Evolutionary conservation across 2,329 filamentous ascomycete genomes (phyloP).

Genomic region (Diaporthe velutina): DNA sequence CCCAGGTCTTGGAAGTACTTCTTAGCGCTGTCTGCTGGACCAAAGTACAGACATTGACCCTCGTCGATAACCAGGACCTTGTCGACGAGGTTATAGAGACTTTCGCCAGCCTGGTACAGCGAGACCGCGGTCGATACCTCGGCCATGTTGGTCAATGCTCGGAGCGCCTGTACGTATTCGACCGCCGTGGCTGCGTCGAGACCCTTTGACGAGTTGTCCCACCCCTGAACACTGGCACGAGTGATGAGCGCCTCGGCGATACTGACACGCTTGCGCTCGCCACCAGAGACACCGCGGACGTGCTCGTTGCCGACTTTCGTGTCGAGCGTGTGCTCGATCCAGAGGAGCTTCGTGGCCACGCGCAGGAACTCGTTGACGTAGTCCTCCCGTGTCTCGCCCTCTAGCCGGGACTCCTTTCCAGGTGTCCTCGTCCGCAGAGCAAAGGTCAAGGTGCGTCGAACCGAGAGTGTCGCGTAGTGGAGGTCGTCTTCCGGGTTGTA

Average conservation of each 20-base stretch:
- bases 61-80: constrained; percentile 71
- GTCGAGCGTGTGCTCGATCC: constrained; percentile 74
- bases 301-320: constrained; percentile 79
- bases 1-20: constrained; percentile 77
- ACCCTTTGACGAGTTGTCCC: constrained; percentile 81
- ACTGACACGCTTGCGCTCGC: constrained; percentile 77
- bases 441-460: constrained; percentile 84
- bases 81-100: constrained; percentile 60
- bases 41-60: constrained; percentile 73
- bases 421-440: constrained; percentile 79
- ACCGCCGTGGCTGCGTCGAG: constrained; percentile 79
- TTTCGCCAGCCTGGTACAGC: constrained; percentile 74
- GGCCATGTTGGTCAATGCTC: constrained; percentile 75
- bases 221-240: constrained; percentile 70
- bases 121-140: constrained; percentile 74
- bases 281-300: constrained; percentile 75
- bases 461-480: constrained; percentile 81
- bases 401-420: constrained; percentile 63
- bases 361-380: constrained; percentile 76
- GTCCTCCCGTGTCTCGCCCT: constrained; percentile 64
- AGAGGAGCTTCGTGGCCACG: constrained; percentile 81
- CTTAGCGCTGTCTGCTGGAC: constrained; percentile 69
- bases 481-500: constrained; percentile 88
- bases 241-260: constrained; percentile 72
- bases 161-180: constrained; percentile 79